Evolutionary conservation across 257 asterid genomes (phyloP).

Genomic region (Fraxinus americana): DNA sequence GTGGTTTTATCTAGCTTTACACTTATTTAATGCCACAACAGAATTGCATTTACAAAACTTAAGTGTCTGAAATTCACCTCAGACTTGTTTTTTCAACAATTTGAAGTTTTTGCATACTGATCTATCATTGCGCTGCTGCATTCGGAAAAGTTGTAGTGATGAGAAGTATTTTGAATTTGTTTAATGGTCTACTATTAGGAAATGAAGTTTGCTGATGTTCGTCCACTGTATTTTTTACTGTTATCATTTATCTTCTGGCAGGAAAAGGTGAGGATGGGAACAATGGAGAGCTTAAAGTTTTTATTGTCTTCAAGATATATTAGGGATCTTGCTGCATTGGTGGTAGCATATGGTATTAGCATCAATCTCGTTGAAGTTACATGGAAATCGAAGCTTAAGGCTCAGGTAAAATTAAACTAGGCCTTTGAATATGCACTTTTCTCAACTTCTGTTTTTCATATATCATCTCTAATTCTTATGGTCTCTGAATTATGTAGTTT

Average conservation of each 20-base stretch:
- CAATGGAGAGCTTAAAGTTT: conserved; percentile 93
- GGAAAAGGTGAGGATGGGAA: conserved; percentile 92
- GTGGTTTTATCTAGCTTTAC: too few species aligned
- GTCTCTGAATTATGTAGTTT: conserved; percentile 49
- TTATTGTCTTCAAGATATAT: conserved; percentile 86
- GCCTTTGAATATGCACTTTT: neutral
- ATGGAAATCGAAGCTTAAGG: conserved; percentile 99
- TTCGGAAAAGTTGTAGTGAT: neutral
- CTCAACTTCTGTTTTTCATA: neutral
- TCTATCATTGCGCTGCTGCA: too few species aligned
- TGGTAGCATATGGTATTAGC: conserved; percentile 95
- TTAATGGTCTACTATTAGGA: neutral
- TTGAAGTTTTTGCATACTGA: too few species aligned
- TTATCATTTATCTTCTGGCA: conserved; percentile 30
- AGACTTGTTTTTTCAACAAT: too few species aligned
- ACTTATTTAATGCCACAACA: too few species aligned
- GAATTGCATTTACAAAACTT: too few species aligned
- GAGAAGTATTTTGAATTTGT: conserved; percentile 1
- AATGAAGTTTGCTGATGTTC: neutral
- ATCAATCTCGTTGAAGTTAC: conserved; percentile 97
- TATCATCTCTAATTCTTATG: neutral
- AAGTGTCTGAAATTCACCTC: too few species aligned
- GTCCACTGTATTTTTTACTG: neutral
- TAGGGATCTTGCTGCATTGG: conserved; percentile 92
- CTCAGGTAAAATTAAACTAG: conserved; percentile 60